Conservation (phyloP, 106 monocot genomes). For the Dioscorea dumetorum region DNA sequence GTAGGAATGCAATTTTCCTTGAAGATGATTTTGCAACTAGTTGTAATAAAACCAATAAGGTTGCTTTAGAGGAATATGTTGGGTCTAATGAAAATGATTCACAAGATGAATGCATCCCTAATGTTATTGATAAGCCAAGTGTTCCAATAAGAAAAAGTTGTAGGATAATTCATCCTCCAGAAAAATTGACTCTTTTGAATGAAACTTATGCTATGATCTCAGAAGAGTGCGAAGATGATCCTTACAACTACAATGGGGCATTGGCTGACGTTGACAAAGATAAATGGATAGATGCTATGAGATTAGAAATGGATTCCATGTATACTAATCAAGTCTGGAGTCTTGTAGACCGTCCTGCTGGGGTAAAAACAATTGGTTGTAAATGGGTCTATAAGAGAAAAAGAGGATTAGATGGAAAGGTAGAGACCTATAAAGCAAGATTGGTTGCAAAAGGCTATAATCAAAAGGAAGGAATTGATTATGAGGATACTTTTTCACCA, state of each 20-base stretch:
- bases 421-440: background rate
- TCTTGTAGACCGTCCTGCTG: background rate
- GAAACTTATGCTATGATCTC: background rate
- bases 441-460: conserved; percentile 4
- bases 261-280: background rate
- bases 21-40: background rate
- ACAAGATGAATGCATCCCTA: background rate
- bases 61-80: background rate
- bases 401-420: background rate
- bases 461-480: background rate
- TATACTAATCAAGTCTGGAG: background rate
- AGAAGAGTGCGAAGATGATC: background rate
- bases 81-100: background rate
- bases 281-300: background rate
- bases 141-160: background rate
- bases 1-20: background rate
- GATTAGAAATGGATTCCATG: background rate
- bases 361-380: background rate
- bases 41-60: background rate
- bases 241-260: background rate
- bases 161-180: background rate
- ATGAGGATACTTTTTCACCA: background rate
- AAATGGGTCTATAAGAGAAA: conserved; percentile 7
- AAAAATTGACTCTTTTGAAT: background rate
- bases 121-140: background rate